A percentile compares a stretch with the other conserved stretches of the same genome.
phyloP scores from a whole-genome alignment of 2,329 filamentous ascomycete species.

The Teratosphaeria pseudoeucalypti region DNA sequence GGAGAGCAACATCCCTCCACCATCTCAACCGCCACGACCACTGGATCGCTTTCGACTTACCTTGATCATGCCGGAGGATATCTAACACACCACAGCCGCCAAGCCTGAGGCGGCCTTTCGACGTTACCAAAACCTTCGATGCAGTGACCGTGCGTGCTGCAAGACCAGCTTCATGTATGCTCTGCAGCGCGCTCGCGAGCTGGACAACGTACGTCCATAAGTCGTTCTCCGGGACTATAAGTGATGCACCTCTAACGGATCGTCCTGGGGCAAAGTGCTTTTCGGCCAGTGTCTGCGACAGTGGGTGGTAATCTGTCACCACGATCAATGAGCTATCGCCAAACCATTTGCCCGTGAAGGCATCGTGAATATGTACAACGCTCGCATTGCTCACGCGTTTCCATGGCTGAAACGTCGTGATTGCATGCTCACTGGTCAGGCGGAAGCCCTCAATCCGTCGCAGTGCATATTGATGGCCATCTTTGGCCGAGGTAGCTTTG shows the following conservation, averaged over 20 bases:
- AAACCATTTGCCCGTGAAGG: slow-evolving; percentile 87
- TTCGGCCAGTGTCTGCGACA: slow-evolving; percentile 81
- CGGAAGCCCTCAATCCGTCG: slow-evolving; percentile 82
- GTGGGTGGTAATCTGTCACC: slow-evolving; percentile 84
- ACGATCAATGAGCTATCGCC: slow-evolving; percentile 91
- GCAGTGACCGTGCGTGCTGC: slow-evolving; percentile 79
- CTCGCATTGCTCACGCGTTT: slow-evolving; percentile 71
- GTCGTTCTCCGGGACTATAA: slow-evolving; percentile 49
- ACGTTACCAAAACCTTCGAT: slow-evolving; percentile 81
- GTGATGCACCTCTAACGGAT: slow-evolving; percentile 8
- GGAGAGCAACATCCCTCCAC: too few relatives aligned
- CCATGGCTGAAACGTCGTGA: slow-evolving; percentile 79
- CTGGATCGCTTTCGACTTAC: not conserved
- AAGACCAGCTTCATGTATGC: slow-evolving; percentile 70
- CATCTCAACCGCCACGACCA: too few relatives aligned
- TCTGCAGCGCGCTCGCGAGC: slow-evolving; percentile 75
- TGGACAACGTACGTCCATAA: slow-evolving; percentile 91
- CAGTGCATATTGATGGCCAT: slow-evolving; percentile 78
- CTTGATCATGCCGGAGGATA: slow-evolving; percentile 68
- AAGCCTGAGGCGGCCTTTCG: slow-evolving; percentile 79
- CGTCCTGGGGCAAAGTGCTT: slow-evolving; percentile 50
- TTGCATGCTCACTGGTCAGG: slow-evolving; percentile 79
- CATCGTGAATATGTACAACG: slow-evolving; percentile 79
- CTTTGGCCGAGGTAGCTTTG: slow-evolving; percentile 82
- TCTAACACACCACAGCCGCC: slow-evolving; percentile 84